A percentile compares a stretch with the other conserved stretches of the same genome.
These are phyloP conservation scores for Cicer cuneatum DNA, from an alignment of 306 rosid genomes.

Conservation along the genomic window DNA sequence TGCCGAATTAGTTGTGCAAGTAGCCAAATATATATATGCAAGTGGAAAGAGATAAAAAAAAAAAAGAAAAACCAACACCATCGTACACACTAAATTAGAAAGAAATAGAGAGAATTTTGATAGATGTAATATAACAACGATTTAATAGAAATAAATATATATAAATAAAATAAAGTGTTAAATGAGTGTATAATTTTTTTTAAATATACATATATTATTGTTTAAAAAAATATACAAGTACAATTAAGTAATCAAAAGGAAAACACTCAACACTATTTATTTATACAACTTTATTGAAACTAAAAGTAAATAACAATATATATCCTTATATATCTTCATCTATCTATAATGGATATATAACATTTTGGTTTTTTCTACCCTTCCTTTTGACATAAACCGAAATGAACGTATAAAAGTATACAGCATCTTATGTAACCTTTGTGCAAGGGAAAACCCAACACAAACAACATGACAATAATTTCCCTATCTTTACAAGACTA, in stretches of 20 bases:
- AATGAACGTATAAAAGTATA: neutral
- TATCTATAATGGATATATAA: neutral
- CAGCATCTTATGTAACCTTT: conserved; percentile 33
- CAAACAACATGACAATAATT: conserved; percentile 36
- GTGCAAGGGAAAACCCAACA: conserved; percentile 39
- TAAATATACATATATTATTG: too few relatives aligned
- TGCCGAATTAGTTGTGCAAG: neutral
- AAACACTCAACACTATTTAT: too few relatives aligned
- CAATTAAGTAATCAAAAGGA: neutral
- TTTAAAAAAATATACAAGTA: too few relatives aligned
- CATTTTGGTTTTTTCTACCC: neutral
- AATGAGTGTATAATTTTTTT: too few relatives aligned
- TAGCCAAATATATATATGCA: neutral
- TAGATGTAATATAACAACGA: too few relatives aligned
- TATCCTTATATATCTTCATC: neutral
- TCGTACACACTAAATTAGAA: too few relatives aligned
- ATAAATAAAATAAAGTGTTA: too few relatives aligned
- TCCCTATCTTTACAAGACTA: neutral
- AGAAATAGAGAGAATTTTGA: too few relatives aligned
- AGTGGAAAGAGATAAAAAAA: neutral
- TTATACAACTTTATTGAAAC: neutral
- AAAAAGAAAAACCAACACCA: neutral
- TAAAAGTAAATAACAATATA: neutral
- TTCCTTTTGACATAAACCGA: neutral
- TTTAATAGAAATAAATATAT: too few relatives aligned